Conservation (phyloP, 208 protist genomes). For the Wallacemonas sp. region DNA sequence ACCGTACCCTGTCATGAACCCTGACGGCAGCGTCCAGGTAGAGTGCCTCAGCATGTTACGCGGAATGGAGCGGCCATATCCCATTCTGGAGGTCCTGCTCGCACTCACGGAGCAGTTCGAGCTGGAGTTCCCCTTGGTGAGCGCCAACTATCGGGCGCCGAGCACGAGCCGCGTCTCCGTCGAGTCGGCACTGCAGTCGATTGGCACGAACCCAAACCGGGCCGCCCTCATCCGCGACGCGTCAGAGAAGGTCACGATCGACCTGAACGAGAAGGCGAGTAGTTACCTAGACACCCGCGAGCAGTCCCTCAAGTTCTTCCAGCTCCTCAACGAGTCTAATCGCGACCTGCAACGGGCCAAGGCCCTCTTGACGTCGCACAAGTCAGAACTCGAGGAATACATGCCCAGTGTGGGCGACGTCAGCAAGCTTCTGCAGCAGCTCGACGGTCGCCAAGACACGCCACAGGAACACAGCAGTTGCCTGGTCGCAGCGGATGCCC, state of each 20-base stretch:
- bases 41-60: constrained; percentile 54
- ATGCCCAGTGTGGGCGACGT: constrained; percentile 51
- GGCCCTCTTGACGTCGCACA: constrained; percentile 37
- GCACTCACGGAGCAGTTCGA: constrained; percentile 77
- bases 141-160: constrained; percentile 19
- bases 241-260: constrained; percentile 67
- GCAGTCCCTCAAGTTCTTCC: constrained; percentile 44
- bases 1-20: constrained; percentile 48
- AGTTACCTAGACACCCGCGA: constrained; percentile 63
- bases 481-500: constrained; percentile 49
- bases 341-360: constrained; percentile 52
- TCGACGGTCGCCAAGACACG: constrained; percentile 46
- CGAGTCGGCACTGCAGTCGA: not conserved
- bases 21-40: constrained; percentile 51
- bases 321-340: constrained; percentile 46
- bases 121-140: constrained; percentile 60
- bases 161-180: not conserved
- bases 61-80: constrained; percentile 49
- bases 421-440: constrained; percentile 31
- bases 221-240: constrained; percentile 44
- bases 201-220: constrained; percentile 21
- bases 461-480: constrained; percentile 60
- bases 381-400: constrained; percentile 54
- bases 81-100: constrained; percentile 63
- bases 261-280: constrained; percentile 71